These are phyloP conservation scores for Phytophthora litchii DNA, from an alignment of 352 stramenopile genomes.

Conservation along the genomic window DNA sequence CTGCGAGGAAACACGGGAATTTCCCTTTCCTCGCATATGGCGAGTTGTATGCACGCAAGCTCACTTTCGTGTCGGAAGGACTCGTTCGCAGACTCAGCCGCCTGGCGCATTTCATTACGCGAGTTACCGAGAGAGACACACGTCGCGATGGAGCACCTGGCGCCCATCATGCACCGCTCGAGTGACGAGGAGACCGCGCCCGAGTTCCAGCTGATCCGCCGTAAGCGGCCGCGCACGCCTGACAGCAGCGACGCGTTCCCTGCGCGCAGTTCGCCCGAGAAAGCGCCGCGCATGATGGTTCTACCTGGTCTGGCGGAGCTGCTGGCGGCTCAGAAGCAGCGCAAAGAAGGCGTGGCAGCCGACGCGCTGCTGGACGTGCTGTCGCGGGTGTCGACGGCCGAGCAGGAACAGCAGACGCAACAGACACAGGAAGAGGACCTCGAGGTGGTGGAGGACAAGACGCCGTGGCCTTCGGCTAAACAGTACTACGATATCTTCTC, in stretches of 20 bases:
- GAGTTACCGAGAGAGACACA: conserved; percentile 28
- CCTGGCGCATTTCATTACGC: conserved; percentile 34
- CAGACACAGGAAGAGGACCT: conserved; percentile 33
- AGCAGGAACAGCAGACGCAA: conserved; percentile 17
- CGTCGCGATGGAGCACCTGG: conserved; percentile 23
- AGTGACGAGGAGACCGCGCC: conserved; percentile 23
- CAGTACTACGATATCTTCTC: conserved; percentile 68
- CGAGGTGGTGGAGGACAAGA: conserved; percentile 65
- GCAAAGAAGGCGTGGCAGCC: conserved; percentile 16
- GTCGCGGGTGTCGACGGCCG: conserved; percentile 22
- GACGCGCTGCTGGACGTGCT: conserved; percentile 22
- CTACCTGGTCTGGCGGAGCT: conserved; percentile 50
- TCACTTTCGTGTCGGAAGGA: conserved; percentile 16
- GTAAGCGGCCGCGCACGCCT: conserved; percentile 50
- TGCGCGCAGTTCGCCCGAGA: conserved; percentile 16
- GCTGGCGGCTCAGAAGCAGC: conserved; percentile 43
- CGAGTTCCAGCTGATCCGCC: conserved; percentile 45
- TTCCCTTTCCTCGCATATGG: conserved; percentile 31
- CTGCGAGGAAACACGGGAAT: conserved; percentile 45
- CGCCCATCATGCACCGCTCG: conserved; percentile 12
- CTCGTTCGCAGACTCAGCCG: neutral
- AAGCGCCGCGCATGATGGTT: conserved; percentile 35
- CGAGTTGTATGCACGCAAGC: conserved; percentile 35
- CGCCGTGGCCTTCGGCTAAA: conserved; percentile 72
- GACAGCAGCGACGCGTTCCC: conserved; percentile 10